Percentiles rank a stretch among this genome's conserved stretches.
These are phyloP conservation scores for Neoascochyta sp. DNA, from an alignment of 2,329 filamentous ascomycete species.

Conservation along the genomic window DNA sequence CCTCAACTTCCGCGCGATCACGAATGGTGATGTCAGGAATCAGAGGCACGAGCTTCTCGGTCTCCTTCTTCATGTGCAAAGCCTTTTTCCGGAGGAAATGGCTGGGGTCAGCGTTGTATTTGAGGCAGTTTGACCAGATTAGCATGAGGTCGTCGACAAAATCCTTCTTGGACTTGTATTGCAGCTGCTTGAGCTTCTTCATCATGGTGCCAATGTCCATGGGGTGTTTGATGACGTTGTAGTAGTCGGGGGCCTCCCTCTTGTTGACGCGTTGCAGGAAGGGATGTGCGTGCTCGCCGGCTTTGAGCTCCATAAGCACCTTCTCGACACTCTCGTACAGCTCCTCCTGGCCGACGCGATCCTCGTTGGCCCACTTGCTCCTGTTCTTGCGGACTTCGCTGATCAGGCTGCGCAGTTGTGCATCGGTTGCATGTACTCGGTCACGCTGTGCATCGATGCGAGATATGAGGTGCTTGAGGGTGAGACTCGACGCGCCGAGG, in stretches of 20 bases:
- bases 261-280: slow-evolving; percentile 95
- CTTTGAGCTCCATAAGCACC: slow-evolving; percentile 93
- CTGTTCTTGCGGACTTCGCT: slow-evolving; percentile 97
- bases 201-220: slow-evolving; percentile 99
- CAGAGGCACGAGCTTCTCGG: slow-evolving; percentile 89
- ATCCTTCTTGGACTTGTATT: slow-evolving; percentile 71
- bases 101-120: slow-evolving; percentile 86
- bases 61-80: slow-evolving; percentile 94
- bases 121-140: slow-evolving; percentile 96
- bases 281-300: slow-evolving; percentile 94
- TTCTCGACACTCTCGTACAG: slow-evolving; percentile 96
- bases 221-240: slow-evolving; percentile 87
- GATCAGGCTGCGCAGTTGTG: slow-evolving; percentile 86
- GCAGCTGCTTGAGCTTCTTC: slow-evolving; percentile 78
- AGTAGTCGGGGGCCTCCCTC: slow-evolving; percentile 93
- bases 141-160: slow-evolving; percentile 91
- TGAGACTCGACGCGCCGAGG: slow-evolving; percentile 90
- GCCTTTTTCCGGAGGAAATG: slow-evolving; percentile 90
- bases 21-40: slow-evolving; percentile 91
- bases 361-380: slow-evolving; percentile 98
- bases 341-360: slow-evolving; percentile 95
- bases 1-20: slow-evolving; percentile 88
- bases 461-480: slow-evolving; percentile 93
- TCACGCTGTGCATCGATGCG: slow-evolving; percentile 91
- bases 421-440: slow-evolving; percentile 85